Base-by-base conservation (phyloP, 2,329 filamentous ascomycete species). In the Cladophialophora carrionii region DNA sequence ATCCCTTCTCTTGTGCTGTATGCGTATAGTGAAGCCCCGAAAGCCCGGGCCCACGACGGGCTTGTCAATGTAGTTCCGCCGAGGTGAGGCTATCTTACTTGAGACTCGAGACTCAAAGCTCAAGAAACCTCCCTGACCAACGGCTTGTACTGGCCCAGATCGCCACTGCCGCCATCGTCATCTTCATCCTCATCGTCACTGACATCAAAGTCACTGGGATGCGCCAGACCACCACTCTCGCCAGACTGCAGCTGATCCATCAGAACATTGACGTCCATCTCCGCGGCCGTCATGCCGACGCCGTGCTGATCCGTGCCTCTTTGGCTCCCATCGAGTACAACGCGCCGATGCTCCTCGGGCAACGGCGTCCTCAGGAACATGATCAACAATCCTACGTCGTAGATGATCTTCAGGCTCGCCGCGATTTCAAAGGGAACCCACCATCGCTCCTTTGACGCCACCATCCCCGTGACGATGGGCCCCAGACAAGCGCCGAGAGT, bases 381-480 rank as follows among this genome's bases (percentile, higher is more conserved):
- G 34, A 53, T 60, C n/a, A 69, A 65, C 55, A 69, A 54, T 4
- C 59, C 43, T 14, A 89, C 67, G 73, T 89, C 87, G 73, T 89
- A 90, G 4, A 75, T 70, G 0, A 82, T 83, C 74, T 90, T 90
- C 69, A 90, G 73, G 0, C 76, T 73, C 55, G 88, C 89, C 0
- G 88, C 88, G n/a, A 82, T 73, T 0, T 87, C 79, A 72, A 91
- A 89, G 0, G 84, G 83, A 1, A 87, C 78, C 78, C 88, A 87
- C 72, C 89, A 88, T 8, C 83, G 73, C 2, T 81, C 77, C 1
- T 78, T 77, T 1, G 81, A 81, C 0, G 86, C 86, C 52, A 91
- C 72, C 0, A 86, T 71, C n/a, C 89, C 90, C 0, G 88, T 90
- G 20, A 89, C 78, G 0, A 86, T 74, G 0, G 88, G 87, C 0